These are phyloP conservation scores for Opeltia flavorubescens DNA, from an alignment of 495 filamentous ascomycete genomes.

Conservation along the genomic window DNA sequence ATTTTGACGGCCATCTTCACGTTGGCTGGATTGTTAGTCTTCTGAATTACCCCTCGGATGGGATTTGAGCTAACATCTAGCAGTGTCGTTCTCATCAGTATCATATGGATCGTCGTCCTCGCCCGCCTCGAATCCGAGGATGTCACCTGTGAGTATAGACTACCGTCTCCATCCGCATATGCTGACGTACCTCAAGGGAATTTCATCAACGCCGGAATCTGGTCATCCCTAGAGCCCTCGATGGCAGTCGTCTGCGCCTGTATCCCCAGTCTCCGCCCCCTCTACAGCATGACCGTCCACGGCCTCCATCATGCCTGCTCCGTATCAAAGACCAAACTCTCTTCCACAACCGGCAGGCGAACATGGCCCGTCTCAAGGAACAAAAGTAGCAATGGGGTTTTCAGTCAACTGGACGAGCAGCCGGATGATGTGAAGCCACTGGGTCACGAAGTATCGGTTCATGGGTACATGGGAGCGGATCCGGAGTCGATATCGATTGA, in stretches of 20 bases:
- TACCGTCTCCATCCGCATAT: not conserved
- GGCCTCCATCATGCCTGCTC: not conserved
- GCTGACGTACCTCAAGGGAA: not conserved
- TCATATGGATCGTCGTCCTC: not conserved
- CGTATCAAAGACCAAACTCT: not conserved
- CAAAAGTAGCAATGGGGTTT: not conserved
- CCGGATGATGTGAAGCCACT: not conserved
- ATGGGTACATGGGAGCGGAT: not conserved
- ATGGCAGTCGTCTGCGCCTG: constrained; percentile 2
- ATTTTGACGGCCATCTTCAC: constrained; percentile 8
- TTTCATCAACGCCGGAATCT: not conserved
- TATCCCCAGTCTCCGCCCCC: constrained; percentile 6
- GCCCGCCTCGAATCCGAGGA: not conserved
- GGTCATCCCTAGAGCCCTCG: not conserved
- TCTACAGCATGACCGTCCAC: constrained; percentile 4
- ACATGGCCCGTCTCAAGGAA: not conserved
- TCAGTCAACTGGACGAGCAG: not conserved
- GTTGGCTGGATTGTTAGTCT: constrained; percentile 11
- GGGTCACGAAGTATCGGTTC: not conserved
- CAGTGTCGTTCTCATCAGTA: constrained; percentile 1
- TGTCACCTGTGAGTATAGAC: not conserved
- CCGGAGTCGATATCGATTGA: not conserved
- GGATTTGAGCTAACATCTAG: not conserved
- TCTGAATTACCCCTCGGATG: not conserved
- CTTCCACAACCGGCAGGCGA: not conserved